A percentile compares a stretch with the other conserved stretches of the same genome.
phyloP scores from a whole-genome alignment of 768 basidiomycete genomes.

The Calocybe gangraenosa region DNA sequence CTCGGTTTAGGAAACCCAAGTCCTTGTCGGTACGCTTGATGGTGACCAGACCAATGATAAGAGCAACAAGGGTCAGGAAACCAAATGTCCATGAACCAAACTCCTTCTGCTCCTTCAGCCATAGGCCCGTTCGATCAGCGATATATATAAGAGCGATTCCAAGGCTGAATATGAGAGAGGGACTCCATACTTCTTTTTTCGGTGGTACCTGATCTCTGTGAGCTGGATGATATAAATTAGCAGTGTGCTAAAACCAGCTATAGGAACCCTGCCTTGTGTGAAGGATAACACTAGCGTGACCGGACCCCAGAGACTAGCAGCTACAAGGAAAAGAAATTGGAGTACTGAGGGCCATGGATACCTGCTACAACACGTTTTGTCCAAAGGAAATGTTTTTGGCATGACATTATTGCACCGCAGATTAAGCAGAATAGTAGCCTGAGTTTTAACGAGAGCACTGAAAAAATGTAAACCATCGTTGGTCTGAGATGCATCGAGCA shows the following conservation, averaged over 20 bases:
- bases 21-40: conserved; percentile 76
- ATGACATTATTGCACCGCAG: conserved; percentile 73
- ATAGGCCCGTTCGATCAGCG: conserved; percentile 83
- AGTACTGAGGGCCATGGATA: conserved; percentile 65
- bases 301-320: conserved; percentile 50
- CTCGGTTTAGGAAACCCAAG: conserved; percentile 83
- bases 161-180: conserved; percentile 61
- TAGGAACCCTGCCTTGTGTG: conserved; percentile 15
- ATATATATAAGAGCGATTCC: conserved; percentile 65
- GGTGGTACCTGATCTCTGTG: conserved; percentile 6
- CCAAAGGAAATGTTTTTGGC: conserved; percentile 57
- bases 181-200: conserved; percentile 33
- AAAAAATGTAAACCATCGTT: conserved; percentile 85
- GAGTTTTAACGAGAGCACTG: conserved; percentile 53
- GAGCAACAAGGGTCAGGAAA: conserved; percentile 46
- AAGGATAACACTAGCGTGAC: conserved; percentile 31
- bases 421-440: conserved; percentile 78
- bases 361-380: conserved; percentile 76
- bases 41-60: conserved; percentile 59
- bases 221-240: conserved; percentile 1
- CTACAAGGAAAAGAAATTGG: conserved; percentile 49
- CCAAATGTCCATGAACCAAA: conserved; percentile 69
- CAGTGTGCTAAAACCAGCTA: not conserved
- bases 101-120: conserved; percentile 88
- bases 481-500: conserved; percentile 72